phyloP scores from a whole-genome alignment of 139 green algal species.

The Chlorella sp. region DNA sequence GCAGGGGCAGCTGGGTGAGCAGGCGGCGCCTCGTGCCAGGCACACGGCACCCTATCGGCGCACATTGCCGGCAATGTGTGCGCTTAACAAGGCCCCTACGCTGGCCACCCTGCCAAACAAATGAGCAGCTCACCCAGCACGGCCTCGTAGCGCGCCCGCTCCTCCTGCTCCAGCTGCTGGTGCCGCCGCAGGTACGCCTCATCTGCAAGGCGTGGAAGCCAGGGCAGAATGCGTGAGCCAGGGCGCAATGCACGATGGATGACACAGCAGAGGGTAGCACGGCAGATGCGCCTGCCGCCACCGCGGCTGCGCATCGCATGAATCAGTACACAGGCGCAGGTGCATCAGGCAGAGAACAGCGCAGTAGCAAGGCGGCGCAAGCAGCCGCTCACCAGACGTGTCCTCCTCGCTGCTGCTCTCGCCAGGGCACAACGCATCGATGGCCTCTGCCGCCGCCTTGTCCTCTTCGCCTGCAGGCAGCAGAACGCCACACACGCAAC shows the following conservation, averaged over 20 bases:
- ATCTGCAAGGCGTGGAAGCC: background rate
- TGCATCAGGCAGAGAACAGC: background rate
- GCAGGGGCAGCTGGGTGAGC: background rate
- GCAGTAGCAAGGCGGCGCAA: no score
- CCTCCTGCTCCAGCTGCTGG: constrained; percentile 25
- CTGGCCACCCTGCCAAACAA: no score
- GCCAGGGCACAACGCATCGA: constrained; percentile 21
- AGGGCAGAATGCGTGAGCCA: background rate
- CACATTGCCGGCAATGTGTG: no score
- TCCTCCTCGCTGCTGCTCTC: constrained; percentile 43
- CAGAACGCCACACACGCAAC: background rate
- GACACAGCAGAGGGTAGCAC: background rate
- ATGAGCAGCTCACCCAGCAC: background rate
- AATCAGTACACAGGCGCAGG: background rate
- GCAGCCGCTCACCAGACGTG: constrained; percentile 1
- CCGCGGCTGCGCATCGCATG: background rate
- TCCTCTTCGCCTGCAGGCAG: background rate
- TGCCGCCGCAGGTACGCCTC: constrained; percentile 42
- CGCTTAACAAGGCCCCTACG: no score
- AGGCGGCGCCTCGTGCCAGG: no score
- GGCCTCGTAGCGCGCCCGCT: constrained; percentile 32
- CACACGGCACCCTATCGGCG: no score
- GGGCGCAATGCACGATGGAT: background rate
- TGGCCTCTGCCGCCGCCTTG: background rate
- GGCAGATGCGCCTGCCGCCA: background rate